These are phyloP conservation scores for Areca catechu DNA, from an alignment of 176 grass and related monocot genomes.

Conservation along the genomic window DNA sequence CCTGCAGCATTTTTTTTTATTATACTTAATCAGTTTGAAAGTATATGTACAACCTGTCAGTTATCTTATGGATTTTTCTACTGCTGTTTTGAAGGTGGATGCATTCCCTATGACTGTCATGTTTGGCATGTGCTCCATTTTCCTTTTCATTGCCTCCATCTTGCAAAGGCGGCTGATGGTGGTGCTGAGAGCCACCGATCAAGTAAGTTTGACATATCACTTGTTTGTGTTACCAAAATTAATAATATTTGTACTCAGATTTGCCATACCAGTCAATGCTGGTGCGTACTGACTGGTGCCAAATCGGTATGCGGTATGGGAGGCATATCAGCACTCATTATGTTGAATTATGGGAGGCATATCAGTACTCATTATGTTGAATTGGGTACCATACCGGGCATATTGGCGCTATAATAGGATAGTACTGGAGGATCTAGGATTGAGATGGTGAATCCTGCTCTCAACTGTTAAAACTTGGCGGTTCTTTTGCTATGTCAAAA, in stretches of 20 bases:
- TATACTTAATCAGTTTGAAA: no score
- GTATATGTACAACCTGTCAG: background rate
- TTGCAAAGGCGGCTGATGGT: constrained; percentile 8
- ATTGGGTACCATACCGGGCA: no score
- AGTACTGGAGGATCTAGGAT: no score
- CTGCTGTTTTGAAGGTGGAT: background rate
- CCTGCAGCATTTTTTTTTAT: no score
- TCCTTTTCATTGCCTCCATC: constrained; percentile 8
- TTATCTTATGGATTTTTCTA: background rate
- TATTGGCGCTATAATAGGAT: no score
- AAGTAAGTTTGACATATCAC: background rate
- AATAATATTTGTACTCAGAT: background rate
- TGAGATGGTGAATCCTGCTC: no score
- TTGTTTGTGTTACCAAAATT: background rate
- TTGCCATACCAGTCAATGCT: background rate
- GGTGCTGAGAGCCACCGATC: constrained; percentile 11
- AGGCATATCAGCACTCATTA: no score
- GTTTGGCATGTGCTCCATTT: constrained; percentile 13
- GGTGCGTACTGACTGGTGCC: background rate
- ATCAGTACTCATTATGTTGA: no score
- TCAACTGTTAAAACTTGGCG: no score
- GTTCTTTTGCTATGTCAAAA: no score
- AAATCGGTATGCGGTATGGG: no score
- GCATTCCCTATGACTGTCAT: constrained; percentile 18
- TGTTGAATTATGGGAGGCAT: no score